Evolutionary conservation across 2,329 filamentous ascomycete genomes (phyloP).

Genomic region (Fusarium sulawesiense): DNA sequence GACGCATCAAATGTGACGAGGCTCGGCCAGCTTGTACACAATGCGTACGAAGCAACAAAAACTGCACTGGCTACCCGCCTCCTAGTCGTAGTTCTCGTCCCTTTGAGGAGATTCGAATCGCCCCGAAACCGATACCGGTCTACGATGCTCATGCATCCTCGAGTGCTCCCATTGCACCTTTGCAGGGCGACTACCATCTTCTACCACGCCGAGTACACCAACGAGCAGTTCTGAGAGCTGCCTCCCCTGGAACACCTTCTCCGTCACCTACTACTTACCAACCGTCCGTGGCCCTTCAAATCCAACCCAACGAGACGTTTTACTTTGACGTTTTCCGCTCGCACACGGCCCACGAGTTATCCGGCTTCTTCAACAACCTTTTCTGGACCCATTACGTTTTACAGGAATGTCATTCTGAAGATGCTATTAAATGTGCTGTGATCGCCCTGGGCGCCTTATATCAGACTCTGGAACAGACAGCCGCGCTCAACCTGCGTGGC

Average conservation of each 20-base stretch:
- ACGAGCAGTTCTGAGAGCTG: slow-evolving; percentile 32
- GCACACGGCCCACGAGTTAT: slow-evolving; percentile 71
- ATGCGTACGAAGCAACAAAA: slow-evolving; percentile 68
- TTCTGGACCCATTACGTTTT: slow-evolving; percentile 74
- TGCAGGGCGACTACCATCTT: slow-evolving; percentile 44
- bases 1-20: slow-evolving; percentile 76
- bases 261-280: slow-evolving; percentile 53
- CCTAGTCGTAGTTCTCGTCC: slow-evolving; percentile 61
- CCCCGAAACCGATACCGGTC: slow-evolving; percentile 58
- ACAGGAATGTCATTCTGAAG: slow-evolving; percentile 71
- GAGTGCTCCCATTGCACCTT: slow-evolving; percentile 20
- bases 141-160: slow-evolving; percentile 36
- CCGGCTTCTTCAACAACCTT: slow-evolving; percentile 73
- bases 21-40: slow-evolving; percentile 69
- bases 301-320: slow-evolving; percentile 63
- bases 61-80: slow-evolving; percentile 71
- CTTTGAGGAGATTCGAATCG: slow-evolving; percentile 61
- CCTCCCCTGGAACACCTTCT: slow-evolving; percentile 42
- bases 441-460: slow-evolving; percentile 74
- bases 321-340: slow-evolving; percentile 73
- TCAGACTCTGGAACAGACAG: slow-evolving; percentile 71
- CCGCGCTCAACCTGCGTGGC: slow-evolving; percentile 59
- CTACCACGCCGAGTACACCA: slow-evolving; percentile 50
- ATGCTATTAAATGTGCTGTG: slow-evolving; percentile 72
- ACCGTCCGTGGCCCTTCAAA: slow-evolving; percentile 58